Evolutionary conservation across 2,329 filamentous ascomycete species (phyloP), one percentile per base, ranked within the genome.

Genomic region (Xenoacremonium recifei): DNA sequence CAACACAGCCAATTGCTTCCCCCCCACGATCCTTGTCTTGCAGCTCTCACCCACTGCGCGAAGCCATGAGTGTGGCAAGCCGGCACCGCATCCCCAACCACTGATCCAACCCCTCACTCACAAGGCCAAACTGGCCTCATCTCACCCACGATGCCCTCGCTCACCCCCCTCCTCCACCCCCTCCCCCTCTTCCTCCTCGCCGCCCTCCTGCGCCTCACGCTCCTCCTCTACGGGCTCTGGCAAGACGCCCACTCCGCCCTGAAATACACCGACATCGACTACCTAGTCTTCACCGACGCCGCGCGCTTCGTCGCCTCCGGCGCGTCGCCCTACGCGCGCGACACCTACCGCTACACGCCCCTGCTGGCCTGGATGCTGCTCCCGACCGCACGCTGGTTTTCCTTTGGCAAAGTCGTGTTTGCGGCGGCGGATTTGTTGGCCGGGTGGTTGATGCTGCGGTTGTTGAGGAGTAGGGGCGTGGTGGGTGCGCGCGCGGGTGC

Each of bases 241-340:
- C 93, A 99, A 71, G 93, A 99, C 68, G 85, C 89, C 46, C 77
- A 91, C 68, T 95, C 90, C 6, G 84, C 92, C 12, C 71, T 99
- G 61, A 97, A 97, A 70, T 99, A 97, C 73, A 99, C 93, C 38
- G 93, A 99, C 68, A 96, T 99, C 58, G 93, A 99, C 75, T 99
- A 99, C 69, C 83, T 90, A 51, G 93, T 99, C 64, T 99, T 99
- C 73, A 97, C 93, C 36, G 92, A 97, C 65, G 93, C 93, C 19
- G 82, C 93, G 3, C 86, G 87, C 51, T 92, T 87, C 66, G 67
- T 89, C 32, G 70, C 83, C 4, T 71, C 67, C n/a, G 79, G 79
- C 4, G 68, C 71, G 35, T 88, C 87, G 0, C 93, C 93, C 2
- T 99, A 99, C 64, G 77, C 79, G 30, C 82, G 93, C 40, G 92